Evolutionary conservation across 805 yeast genomes (phyloP).

Genomic region (Cyberlindnera nakhonratchasimensis): DNA sequence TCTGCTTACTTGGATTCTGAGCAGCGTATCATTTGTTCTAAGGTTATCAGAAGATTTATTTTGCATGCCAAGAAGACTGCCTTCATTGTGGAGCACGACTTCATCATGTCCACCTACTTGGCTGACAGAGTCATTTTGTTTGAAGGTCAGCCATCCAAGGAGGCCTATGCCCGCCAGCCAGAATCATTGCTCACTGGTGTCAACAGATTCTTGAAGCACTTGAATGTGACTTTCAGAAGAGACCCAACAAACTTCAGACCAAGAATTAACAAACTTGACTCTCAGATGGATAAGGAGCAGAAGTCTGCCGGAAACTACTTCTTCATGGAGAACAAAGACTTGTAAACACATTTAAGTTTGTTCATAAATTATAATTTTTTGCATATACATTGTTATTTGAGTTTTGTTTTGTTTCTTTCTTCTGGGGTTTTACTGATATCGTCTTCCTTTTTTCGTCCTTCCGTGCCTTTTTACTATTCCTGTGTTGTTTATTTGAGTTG

Average conservation of each 20-base stretch:
- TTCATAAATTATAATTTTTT: neutral
- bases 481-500: too few species aligned
- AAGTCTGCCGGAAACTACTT: conserved; percentile 89
- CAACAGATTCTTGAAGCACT: conserved; percentile 92
- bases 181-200: conserved; percentile 96
- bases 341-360: conserved; percentile 25
- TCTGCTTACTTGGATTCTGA: conserved; percentile 98
- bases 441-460: neutral
- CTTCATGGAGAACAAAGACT: conserved; percentile 74
- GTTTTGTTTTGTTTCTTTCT: neutral
- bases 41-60: conserved; percentile 95
- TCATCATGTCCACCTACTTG: conserved; percentile 98
- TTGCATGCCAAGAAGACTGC: conserved; percentile 97
- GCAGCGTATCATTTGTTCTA: conserved; percentile 98
- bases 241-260: conserved; percentile 98
- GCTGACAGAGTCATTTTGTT: conserved; percentile 99
- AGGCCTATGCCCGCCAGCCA: conserved; percentile 83
- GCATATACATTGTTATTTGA: neutral
- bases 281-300: conserved; percentile 99
- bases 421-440: neutral
- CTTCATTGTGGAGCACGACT: conserved; percentile 99
- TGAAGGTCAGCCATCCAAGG: conserved; percentile 89
- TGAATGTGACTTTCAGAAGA: conserved; percentile 98
- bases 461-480: too few species aligned
- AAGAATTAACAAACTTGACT: conserved; percentile 94